A percentile compares a stretch with the other conserved stretches of the same genome.
Conservation (phyloP, 768 basidiomycete genomes). For the Mycena amicta region DNA sequence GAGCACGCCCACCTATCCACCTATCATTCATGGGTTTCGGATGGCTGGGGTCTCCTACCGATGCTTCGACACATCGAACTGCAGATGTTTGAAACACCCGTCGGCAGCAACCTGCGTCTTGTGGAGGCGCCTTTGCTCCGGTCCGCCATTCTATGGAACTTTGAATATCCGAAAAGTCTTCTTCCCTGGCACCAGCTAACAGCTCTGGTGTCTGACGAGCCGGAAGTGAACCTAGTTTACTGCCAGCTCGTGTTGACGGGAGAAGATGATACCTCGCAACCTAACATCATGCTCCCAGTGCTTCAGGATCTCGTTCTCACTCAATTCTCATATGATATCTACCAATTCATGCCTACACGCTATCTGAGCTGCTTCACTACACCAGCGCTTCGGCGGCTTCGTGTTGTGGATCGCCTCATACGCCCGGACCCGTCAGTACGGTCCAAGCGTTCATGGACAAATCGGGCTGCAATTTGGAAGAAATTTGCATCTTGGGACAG, state of each 20-base stretch:
- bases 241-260: background rate
- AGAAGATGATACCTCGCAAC: background rate
- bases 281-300: background rate
- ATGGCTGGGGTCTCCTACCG: background rate
- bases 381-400: background rate
- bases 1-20: background rate
- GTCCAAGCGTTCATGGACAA: background rate
- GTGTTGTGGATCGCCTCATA: too few relatives aligned
- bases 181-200: background rate
- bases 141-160: background rate
- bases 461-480: background rate
- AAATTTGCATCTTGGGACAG: background rate
- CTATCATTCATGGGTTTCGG: background rate
- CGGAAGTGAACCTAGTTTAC: background rate
- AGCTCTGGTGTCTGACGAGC: background rate
- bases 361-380: background rate
- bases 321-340: background rate
- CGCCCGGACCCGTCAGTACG: background rate
- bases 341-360: background rate
- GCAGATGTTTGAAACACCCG: background rate
- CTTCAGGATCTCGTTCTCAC: background rate
- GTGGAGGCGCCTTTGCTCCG: background rate
- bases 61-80: background rate
- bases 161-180: background rate
- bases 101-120: too few relatives aligned